These are phyloP conservation scores for Clitocybe nebularis DNA, from an alignment of 1,284 basidiomycete species.

Conservation along the genomic window DNA sequence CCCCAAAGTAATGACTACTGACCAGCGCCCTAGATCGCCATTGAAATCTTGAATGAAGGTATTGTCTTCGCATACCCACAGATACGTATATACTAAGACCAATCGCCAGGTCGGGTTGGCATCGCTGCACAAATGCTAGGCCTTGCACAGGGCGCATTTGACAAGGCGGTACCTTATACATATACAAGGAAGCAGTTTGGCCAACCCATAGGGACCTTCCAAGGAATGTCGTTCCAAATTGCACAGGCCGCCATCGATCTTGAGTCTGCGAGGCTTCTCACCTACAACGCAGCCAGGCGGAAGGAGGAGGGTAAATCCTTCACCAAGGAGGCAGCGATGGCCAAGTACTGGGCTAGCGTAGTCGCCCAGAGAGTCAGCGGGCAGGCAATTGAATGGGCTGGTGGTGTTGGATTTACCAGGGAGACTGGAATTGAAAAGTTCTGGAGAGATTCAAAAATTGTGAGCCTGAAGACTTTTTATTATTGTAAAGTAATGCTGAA, in stretches of 20 bases:
- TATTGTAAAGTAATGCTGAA: background rate
- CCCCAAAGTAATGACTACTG: background rate
- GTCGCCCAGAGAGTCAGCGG: slow-evolving; percentile 90
- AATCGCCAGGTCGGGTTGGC: slow-evolving; percentile 94
- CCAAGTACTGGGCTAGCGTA: slow-evolving; percentile 86
- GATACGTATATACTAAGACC: no score
- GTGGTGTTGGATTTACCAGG: slow-evolving; percentile 92
- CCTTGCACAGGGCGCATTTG: slow-evolving; percentile 94
- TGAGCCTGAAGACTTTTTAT: slow-evolving; percentile 35
- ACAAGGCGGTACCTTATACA: slow-evolving; percentile 90
- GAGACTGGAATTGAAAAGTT: slow-evolving; percentile 95
- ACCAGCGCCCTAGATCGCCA: slow-evolving; percentile 63
- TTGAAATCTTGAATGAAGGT: slow-evolving; percentile 98
- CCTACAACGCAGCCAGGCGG: slow-evolving; percentile 93
- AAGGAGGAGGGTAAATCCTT: slow-evolving; percentile 90
- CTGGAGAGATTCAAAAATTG: slow-evolving; percentile 95
- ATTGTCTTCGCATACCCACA: no score
- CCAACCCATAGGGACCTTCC: slow-evolving; percentile 88
- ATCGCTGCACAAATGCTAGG: slow-evolving; percentile 98
- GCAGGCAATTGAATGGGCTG: slow-evolving; percentile 94
- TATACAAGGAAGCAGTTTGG: slow-evolving; percentile 95
- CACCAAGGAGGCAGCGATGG: slow-evolving; percentile 95
- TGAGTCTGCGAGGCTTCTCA: slow-evolving; percentile 88
- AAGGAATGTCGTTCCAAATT: slow-evolving; percentile 96
- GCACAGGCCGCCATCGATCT: slow-evolving; percentile 87